phyloP scores from a whole-genome alignment of 2,329 filamentous ascomycete genomes.

The Fusarium sp. region DNA sequence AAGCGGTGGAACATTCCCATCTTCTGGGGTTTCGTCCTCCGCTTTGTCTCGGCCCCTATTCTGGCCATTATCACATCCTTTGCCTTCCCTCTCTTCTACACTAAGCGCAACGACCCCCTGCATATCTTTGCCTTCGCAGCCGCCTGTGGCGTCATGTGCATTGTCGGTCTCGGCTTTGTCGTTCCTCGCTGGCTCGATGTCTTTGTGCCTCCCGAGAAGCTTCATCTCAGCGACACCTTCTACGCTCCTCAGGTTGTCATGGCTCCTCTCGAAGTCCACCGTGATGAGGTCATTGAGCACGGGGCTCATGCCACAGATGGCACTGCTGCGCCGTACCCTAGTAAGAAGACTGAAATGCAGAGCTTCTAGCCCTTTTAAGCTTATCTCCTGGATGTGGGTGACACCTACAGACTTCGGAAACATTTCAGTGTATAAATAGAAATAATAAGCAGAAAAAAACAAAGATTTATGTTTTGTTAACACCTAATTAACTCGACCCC shows the following conservation, averaged over 20 bases:
- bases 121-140: background rate
- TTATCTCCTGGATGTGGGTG: background rate
- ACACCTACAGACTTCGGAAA: background rate
- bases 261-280: background rate
- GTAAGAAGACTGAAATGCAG: background rate
- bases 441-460: background rate
- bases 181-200: background rate
- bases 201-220: background rate
- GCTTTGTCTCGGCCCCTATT: background rate
- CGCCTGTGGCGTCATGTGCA: background rate
- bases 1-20: background rate
- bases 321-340: background rate
- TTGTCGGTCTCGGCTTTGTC: background rate
- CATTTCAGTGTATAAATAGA: background rate
- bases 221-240: background rate
- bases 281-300: background rate
- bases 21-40: background rate
- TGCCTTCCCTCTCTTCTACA: background rate
- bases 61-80: background rate
- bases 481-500: background rate
- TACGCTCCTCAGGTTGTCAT: background rate
- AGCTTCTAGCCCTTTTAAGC: background rate
- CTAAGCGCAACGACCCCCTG: background rate
- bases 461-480: conserved; percentile 2
- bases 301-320: background rate